Evolutionary conservation across 306 rosid genomes (phyloP).

Genomic region (Rubus parviflorus): DNA sequence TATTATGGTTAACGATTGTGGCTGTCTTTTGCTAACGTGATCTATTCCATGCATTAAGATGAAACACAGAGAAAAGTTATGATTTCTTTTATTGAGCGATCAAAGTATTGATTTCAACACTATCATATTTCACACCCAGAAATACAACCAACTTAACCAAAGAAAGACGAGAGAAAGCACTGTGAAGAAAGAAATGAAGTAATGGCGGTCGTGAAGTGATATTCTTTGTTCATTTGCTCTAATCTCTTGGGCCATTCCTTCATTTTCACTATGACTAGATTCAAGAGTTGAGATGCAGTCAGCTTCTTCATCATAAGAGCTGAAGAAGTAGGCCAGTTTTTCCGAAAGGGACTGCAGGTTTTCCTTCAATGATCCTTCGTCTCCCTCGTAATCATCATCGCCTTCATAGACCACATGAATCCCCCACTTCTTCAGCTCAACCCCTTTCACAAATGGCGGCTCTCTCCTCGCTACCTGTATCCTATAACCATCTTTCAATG

Average conservation of each 20-base stretch:
- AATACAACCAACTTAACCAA: no score
- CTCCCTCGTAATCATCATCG: slow-evolving; percentile 66
- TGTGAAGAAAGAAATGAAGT: no score
- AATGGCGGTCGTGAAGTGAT: neutral
- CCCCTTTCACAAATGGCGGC: slow-evolving; percentile 39
- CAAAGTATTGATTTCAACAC: no score
- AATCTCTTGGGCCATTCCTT: slow-evolving; percentile 7
- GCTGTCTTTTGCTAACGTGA: no score
- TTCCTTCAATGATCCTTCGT: slow-evolving; percentile 35
- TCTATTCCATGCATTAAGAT: no score
- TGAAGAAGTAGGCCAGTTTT: slow-evolving; percentile 47
- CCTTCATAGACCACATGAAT: slow-evolving; percentile 49
- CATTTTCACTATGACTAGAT: neutral
- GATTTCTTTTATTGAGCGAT: no score
- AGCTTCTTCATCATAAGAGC: slow-evolving; percentile 13
- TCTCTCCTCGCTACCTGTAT: slow-evolving; percentile 33
- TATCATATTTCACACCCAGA: no score
- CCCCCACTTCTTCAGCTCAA: slow-evolving; percentile 55
- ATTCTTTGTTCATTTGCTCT: slow-evolving; percentile 6
- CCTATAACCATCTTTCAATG: slow-evolving; percentile 40
- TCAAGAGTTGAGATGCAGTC: neutral
- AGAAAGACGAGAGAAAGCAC: neutral
- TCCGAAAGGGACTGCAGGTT: slow-evolving; percentile 52
- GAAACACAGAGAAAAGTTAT: no score
- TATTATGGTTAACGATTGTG: no score